Evolutionary conservation across 2,329 filamentous ascomycete genomes (phyloP).

Genomic region (Stagonosporopsis tanaceti): DNA sequence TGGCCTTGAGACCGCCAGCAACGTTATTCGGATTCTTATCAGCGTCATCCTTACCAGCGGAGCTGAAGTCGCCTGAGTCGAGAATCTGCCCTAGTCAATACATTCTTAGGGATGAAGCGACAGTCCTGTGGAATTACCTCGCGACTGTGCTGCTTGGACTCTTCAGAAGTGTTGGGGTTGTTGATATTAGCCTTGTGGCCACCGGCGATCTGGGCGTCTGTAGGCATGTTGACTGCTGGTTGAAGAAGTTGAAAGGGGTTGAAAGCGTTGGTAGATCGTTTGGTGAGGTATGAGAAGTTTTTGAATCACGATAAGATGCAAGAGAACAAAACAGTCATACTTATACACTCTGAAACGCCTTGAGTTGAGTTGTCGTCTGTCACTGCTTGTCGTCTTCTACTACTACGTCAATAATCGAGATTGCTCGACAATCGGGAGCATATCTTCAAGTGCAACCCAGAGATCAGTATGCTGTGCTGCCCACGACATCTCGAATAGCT

Average conservation of each 20-base stretch:
- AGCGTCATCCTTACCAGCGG: conserved; percentile 24
- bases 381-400: background rate
- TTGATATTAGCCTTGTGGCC: conserved; percentile 55
- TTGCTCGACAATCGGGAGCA: background rate
- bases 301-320: background rate
- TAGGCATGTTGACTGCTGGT: conserved; percentile 56
- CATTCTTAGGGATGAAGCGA: background rate
- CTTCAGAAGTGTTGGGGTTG: conserved; percentile 64
- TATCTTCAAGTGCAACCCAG: background rate
- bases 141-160: conserved; percentile 67
- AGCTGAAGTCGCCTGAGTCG: conserved; percentile 30
- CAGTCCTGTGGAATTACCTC: conserved; percentile 57
- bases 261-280: background rate
- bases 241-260: conserved; percentile 4
- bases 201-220: conserved; percentile 59
- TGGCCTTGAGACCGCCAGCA: conserved; percentile 46
- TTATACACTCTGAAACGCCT: background rate
- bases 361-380: background rate
- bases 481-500: background rate
- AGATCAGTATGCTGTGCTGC: background rate
- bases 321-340: background rate
- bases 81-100: conserved; percentile 1
- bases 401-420: conserved; percentile 8
- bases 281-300: background rate
- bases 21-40: conserved; percentile 65